Base-by-base conservation (phyloP, 2,329 filamentous ascomycete genomes). In the Fusarium buxicola region DNA sequence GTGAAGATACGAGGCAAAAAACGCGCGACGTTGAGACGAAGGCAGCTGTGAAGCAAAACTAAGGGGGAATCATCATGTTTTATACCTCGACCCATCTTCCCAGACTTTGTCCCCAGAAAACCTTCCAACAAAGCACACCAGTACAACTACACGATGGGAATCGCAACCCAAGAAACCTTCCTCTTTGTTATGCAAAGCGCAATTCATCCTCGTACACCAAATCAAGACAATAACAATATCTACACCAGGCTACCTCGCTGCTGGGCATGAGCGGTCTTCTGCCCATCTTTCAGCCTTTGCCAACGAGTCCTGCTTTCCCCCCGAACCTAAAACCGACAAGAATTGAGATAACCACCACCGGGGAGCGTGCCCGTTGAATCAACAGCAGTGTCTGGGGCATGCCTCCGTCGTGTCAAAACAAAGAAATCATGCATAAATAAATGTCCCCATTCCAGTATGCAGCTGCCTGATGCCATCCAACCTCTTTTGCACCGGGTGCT, bases 171-270 rank as follows among this genome's bases (percentile, higher is more conserved):
- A 62, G 43, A 64, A 49, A 60, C 56, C 58, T 48, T 59, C 31
- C 30, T 45, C 59, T 28, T 53, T 65, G 62, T 57, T 69, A 69
- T 69, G 55, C 69, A 63, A 72, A 65, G 46, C 25, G 43, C 50
- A 53, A 47, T 53, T 68, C 59, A 38, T 63, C 58, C 60, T 63
- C 63, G 52, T 70, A 67, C 65, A 69, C 65, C 68, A 66, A 65
- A 51, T 65, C 55, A 65, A 65, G 46, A 64, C 58, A 63, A 62
- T 61, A 62, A 57, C 50, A 56, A 58, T 67, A 65, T 67, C 61
- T 70, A 68, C 61, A 67, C 55, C 65, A 68, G 60, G 54, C 65
- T 63, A 63, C 46, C 62, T 58, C 51, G 32, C 38, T 52, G 45
- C 50, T 38, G 54, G 35, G 47, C 48, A 46, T 50, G 45, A 50